These are phyloP conservation scores for Celoporthe dispersa DNA, from an alignment of 2,329 filamentous ascomycete genomes.

Conservation along the genomic window DNA sequence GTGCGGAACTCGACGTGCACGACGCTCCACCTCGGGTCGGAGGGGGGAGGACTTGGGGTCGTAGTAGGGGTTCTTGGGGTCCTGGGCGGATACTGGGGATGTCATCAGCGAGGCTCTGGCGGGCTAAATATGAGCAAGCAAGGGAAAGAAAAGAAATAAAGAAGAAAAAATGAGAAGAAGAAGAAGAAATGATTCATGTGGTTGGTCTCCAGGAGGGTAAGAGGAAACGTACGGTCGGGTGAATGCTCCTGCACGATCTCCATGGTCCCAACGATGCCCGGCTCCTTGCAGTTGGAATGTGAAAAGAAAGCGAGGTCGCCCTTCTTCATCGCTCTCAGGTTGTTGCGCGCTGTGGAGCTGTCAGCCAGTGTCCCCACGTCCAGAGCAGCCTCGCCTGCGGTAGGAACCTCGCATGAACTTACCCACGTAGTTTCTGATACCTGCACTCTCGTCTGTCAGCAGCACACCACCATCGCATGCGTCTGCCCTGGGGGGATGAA, in stretches of 20 bases:
- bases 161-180: too few relatives aligned
- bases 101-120: background rate
- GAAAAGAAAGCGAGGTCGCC: constrained; percentile 97
- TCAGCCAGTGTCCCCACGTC: background rate
- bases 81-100: constrained; percentile 68
- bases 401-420: background rate
- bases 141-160: background rate
- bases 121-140: background rate
- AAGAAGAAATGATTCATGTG: background rate
- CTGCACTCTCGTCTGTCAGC: constrained; percentile 34
- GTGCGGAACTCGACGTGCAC: constrained; percentile 87
- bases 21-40: constrained; percentile 80
- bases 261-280: constrained; percentile 86
- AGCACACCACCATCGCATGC: constrained; percentile 51
- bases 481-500: constrained; percentile 14
- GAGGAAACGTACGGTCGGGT: constrained; percentile 67
- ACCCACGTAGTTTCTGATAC: constrained; percentile 42
- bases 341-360: constrained; percentile 69
- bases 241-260: constrained; percentile 85
- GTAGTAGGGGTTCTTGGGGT: constrained; percentile 78
- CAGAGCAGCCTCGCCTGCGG: too few relatives aligned
- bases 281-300: constrained; percentile 89
- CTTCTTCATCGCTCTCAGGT: constrained; percentile 87
- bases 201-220: background rate
- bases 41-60: constrained; percentile 73